These are phyloP conservation scores for Isoetes engelmannii DNA, from an alignment of 83 land plant species.

Conservation along the genomic window DNA sequence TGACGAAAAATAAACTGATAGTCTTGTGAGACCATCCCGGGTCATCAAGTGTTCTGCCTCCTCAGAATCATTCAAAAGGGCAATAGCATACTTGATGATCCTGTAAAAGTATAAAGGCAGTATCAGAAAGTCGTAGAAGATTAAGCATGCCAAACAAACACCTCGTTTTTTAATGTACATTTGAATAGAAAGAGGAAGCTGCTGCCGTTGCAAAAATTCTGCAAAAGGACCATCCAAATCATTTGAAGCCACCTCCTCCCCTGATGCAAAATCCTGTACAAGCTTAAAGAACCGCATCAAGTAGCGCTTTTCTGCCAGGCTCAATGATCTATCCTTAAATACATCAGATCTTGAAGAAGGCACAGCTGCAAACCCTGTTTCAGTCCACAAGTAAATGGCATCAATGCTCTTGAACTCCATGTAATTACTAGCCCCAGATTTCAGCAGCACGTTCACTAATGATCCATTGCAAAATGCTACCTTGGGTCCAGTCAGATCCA, in stretches of 20 bases:
- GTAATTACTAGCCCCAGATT: slow-evolving; percentile 54
- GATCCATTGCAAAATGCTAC: slow-evolving; percentile 51
- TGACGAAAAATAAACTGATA: slow-evolving; percentile 66
- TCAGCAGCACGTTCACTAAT: slow-evolving; percentile 49
- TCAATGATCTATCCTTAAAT: slow-evolving; percentile 53
- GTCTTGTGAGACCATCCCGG: slow-evolving; percentile 52
- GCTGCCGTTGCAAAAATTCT: slow-evolving; percentile 51
- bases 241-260: slow-evolving; percentile 33
- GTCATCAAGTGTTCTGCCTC: slow-evolving; percentile 35
- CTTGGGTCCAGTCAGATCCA: slow-evolving; percentile 64
- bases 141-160: neutral
- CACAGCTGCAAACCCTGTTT: slow-evolving; percentile 33
- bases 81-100: slow-evolving; percentile 77
- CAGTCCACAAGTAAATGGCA: slow-evolving; percentile 40
- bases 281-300: slow-evolving; percentile 73
- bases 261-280: slow-evolving; percentile 33
- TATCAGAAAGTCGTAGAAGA: neutral
- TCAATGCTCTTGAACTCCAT: slow-evolving; percentile 78
- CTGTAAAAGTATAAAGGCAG: slow-evolving; percentile 26
- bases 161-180: slow-evolving; percentile 38
- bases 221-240: slow-evolving; percentile 61
- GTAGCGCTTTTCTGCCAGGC: slow-evolving; percentile 56
- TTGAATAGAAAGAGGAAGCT: slow-evolving; percentile 61
- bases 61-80: slow-evolving; percentile 73
- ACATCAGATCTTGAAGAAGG: slow-evolving; percentile 67